Base-by-base conservation (phyloP, 2,329 filamentous ascomycete species). In the Colletotrichum siamense region DNA sequence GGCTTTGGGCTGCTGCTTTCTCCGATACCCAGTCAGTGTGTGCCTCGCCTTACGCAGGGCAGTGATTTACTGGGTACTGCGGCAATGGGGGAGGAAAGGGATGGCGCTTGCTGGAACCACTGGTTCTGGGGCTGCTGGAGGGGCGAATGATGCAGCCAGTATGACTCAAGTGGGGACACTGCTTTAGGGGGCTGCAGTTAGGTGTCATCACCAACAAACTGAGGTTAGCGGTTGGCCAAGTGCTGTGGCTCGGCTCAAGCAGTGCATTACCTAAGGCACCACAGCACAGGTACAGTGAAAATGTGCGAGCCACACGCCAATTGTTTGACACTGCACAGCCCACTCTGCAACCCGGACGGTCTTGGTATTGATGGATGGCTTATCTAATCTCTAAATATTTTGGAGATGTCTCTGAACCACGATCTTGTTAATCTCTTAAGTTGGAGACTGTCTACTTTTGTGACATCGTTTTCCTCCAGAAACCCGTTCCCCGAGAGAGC, bases 111-210 rank as follows among this genome's bases (percentile, higher is more conserved):
- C 69, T 55, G 59, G 59, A 26, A 65, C 30, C 30, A 65, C 49
- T 69, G 28, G 13, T 24, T 36, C 49, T 57, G 62, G 62, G 32
- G 39, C 28, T 64, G 24, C 12, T 63, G 63, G 57, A 57, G 73
- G 69, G 73, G 73, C 69, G 69, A 73, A 76, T 73, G 69, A 73
- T 63, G 70, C 63, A 63, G 30, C 36, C 49, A 34, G 59, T 74
- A 76, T 76, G 73, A 76, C 63, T 76, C 69, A 76, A 76, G 69
- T 76, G 73, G 73, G 63, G 32, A 49, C 62, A 30, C 62, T 64
- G 32, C 32, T 64, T 64, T n/a, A 30, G 26, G 44, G 26, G 22
- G 39, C 65, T 57, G 44, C 39, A 68, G 28, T 36, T 32, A 22
- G 30, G 61, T 39, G 32, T 36, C 61, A 39, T 71, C 30, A 59